These are phyloP conservation scores for Gamsiella multidivaricata DNA, from an alignment of 192 early-diverging fungal species.

Conservation along the genomic window DNA sequence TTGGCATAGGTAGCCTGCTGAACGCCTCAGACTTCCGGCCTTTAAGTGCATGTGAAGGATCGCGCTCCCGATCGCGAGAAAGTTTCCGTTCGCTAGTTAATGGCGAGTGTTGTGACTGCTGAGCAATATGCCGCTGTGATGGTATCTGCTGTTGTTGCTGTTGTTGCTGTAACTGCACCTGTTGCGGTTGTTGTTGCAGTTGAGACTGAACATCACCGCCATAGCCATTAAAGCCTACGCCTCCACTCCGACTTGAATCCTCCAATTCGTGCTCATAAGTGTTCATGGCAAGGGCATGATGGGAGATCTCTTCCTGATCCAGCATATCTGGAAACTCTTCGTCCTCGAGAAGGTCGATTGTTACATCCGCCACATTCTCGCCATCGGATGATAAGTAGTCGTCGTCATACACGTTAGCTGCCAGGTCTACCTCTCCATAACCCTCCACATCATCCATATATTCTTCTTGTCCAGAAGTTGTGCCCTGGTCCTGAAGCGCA, in stretches of 20 bases:
- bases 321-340: slow-evolving; percentile 50
- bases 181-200: slow-evolving; percentile 2
- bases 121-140: slow-evolving; percentile 13
- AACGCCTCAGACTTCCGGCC: slow-evolving; percentile 42
- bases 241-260: slow-evolving; percentile 5
- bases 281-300: slow-evolving; percentile 36
- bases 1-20: slow-evolving; percentile 45
- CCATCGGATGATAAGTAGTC: slow-evolving; percentile 41
- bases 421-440: slow-evolving; percentile 19
- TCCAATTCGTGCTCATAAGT: slow-evolving; percentile 47
- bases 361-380: slow-evolving; percentile 56
- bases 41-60: slow-evolving; percentile 27
- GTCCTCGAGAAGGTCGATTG: slow-evolving; percentile 53
- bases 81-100: slow-evolving; percentile 9
- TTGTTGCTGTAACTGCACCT: neutral
- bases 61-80: slow-evolving; percentile 9
- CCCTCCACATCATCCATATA: slow-evolving; percentile 50
- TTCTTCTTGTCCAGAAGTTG: slow-evolving; percentile 10
- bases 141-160: slow-evolving; percentile 11
- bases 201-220: neutral
- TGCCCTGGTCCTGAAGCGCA: slow-evolving; percentile 14
- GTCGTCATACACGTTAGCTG: slow-evolving; percentile 31
- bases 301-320: slow-evolving; percentile 45
- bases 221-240: neutral
- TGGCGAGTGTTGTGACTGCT: slow-evolving; percentile 17